Percentiles rank a stretch among this genome's conserved stretches.
Conservation (phyloP, 495 filamentous ascomycete genomes). For the Hypomontagnella monticulosa region DNA sequence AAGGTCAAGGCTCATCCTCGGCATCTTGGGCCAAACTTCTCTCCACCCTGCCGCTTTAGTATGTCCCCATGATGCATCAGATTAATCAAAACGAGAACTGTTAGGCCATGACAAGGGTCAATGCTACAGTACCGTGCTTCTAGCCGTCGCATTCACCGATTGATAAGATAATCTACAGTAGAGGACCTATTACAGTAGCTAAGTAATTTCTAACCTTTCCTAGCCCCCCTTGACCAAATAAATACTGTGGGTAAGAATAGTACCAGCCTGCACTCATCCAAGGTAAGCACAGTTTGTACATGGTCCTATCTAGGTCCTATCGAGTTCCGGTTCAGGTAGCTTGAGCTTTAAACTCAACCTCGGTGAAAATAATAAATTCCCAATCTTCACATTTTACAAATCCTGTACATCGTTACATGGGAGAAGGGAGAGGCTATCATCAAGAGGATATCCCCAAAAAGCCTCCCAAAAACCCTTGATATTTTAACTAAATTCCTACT, state of each 20-base stretch:
- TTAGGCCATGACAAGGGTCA: slow-evolving; percentile 23
- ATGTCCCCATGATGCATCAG: slow-evolving; percentile 15
- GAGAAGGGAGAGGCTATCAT: too few species aligned
- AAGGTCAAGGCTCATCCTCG: not conserved
- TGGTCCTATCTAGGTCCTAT: not conserved
- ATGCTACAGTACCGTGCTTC: slow-evolving; percentile 13
- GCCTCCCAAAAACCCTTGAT: not conserved
- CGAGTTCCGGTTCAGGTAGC: too few species aligned
- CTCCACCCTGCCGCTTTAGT: slow-evolving; percentile 36
- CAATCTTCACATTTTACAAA: too few species aligned
- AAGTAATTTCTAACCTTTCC: not conserved
- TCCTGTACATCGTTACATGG: too few species aligned
- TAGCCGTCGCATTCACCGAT: slow-evolving; percentile 25
- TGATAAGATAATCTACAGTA: slow-evolving; percentile 38
- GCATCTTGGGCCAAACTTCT: not conserved
- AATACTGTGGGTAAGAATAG: slow-evolving; percentile 8
- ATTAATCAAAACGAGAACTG: slow-evolving; percentile 9
- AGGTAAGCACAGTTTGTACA: not conserved
- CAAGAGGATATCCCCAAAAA: too few species aligned
- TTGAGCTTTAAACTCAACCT: too few species aligned
- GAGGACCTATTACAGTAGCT: not conserved
- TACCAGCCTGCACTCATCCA: too few species aligned
- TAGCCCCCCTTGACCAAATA: not conserved
- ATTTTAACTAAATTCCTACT: not conserved
- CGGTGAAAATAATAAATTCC: too few species aligned